A percentile compares a stretch with the other conserved stretches of the same genome.
Evolutionary conservation across 2,329 filamentous ascomycete species (phyloP).

Genomic region (Colletotrichum lentis): DNA sequence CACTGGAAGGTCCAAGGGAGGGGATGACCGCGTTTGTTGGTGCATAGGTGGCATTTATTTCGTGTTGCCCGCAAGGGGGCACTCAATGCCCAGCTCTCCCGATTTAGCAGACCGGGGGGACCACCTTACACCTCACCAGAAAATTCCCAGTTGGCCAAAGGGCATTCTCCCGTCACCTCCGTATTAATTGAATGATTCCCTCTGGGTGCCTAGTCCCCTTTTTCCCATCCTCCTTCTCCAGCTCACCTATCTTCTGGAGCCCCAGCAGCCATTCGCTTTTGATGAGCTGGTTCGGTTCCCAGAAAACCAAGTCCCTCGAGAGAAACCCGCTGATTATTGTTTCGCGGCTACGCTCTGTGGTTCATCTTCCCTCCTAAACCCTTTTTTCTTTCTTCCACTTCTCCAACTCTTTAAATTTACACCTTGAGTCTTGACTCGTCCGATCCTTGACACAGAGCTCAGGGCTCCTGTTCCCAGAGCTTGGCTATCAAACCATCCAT

Average conservation of each 20-base stretch:
- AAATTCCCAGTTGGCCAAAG: conserved; percentile 23
- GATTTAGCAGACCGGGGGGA: conserved; percentile 27
- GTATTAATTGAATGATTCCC: conserved; percentile 37
- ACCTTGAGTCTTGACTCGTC: conserved; percentile 40
- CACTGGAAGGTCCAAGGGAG: conserved; percentile 24
- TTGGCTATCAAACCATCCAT: conserved; percentile 12
- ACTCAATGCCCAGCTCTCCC: conserved; percentile 25
- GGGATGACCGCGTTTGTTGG: conserved; percentile 35
- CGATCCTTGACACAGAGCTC: conserved; percentile 38
- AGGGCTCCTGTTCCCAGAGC: conserved; percentile 38
- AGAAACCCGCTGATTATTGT: conserved; percentile 17
- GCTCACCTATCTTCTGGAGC: conserved; percentile 8
- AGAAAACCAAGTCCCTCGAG: conserved; percentile 23
- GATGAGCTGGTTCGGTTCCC: conserved; percentile 26
- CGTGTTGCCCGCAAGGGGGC: conserved; percentile 32
- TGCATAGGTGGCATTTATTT: conserved; percentile 39
- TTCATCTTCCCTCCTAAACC: conserved; percentile 17
- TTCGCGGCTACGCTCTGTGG: conserved; percentile 23
- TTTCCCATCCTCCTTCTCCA: conserved; percentile 10
- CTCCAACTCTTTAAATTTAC: conserved; percentile 21
- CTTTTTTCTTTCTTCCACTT: conserved; percentile 27
- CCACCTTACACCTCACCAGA: conserved; percentile 22
- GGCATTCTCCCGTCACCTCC: conserved; percentile 33
- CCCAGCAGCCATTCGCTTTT: conserved; percentile 19
- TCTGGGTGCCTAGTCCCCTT: neutral